phyloP scores from a whole-genome alignment of 345 rosid genomes.

The Diplotaxis tenuifolia region DNA sequence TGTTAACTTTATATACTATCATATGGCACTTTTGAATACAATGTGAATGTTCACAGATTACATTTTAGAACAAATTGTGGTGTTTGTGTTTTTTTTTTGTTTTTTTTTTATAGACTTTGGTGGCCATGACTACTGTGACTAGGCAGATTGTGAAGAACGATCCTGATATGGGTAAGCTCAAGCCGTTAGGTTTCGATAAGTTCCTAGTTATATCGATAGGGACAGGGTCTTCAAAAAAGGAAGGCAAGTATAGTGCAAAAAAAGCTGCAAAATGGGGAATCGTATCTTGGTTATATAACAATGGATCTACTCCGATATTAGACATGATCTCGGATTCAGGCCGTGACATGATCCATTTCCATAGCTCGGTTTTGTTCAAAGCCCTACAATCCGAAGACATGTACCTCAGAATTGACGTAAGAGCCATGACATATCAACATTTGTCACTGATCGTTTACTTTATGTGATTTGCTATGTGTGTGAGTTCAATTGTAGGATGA shows the following conservation, averaged over 20 bases:
- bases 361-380: constrained; percentile 47
- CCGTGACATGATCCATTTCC: constrained; percentile 61
- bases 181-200: constrained; percentile 48
- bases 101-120: constrained; percentile 46
- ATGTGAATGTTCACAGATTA: not conserved
- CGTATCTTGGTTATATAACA: constrained; percentile 51
- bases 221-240: constrained; percentile 45
- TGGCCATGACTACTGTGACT: constrained; percentile 60
- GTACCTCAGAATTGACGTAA: constrained; percentile 71
- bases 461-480: not conserved
- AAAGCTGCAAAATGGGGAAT: constrained; percentile 67
- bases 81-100: not conserved
- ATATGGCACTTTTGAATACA: no score
- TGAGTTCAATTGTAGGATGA: constrained; percentile 42
- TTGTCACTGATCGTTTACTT: not conserved
- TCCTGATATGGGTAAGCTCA: constrained; percentile 42
- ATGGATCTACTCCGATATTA: constrained; percentile 52
- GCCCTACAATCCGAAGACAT: constrained; percentile 55
- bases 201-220: constrained; percentile 71
- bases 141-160: constrained; percentile 49
- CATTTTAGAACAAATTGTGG: not conserved
- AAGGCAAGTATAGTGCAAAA: constrained; percentile 42
- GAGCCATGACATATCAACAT: not conserved
- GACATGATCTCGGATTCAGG: constrained; percentile 49
- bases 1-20: no score